Evolutionary conservation across 139 green algal species (phyloP), one percentile per base, ranked within the genome.

Genomic region (Zygnema circumcarinatum): DNA sequence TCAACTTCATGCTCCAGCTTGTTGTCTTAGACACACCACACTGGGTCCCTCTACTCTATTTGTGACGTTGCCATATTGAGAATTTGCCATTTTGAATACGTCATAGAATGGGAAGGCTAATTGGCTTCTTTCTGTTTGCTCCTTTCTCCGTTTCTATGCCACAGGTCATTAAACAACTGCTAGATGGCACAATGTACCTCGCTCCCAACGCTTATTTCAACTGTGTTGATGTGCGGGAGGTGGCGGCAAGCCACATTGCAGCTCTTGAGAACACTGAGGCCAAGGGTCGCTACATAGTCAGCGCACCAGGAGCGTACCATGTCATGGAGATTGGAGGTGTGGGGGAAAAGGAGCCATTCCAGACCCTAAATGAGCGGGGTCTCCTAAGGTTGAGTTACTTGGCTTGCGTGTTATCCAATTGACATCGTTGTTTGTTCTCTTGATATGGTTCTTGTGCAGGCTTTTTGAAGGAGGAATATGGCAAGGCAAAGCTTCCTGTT

Each of bases 201-300:
- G 69, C 69, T 39, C 69, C 69, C 3, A 42, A 78, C 16, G 36
- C 36, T 78, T 25, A 78, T 39, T 25, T 78, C 7, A 42, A 42
- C 11, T 25, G 3, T 39, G 69, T 78, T 3, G 69, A 78, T 42
- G 69, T 78, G 7, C 69, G 69, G 3, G 69, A 78, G 7, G 69
- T 42, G 7, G 69, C 69, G 16, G 7, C 7, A 7, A 25, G 35
- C 35, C 69, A 78, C 36, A 11, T 78, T 40, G 69, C 69, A 42
- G 69, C 69, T 39, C 69, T 78, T 42, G 69, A 78, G 69, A 42
- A 78, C 7, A 11, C 7, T 3, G 11, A 3, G 3, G 69, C 69
- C 69, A 40, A 78, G 35, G 69, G 69, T 25, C 69, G 69, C 16
- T 78, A 78, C 69, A 78, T 78, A 25, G 35, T 78, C 7, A 25